Percentiles rank a stretch among this genome's conserved stretches.
Conservation (phyloP, 768 basidiomycete species). For the Coprinopsis marcescibilis region DNA sequence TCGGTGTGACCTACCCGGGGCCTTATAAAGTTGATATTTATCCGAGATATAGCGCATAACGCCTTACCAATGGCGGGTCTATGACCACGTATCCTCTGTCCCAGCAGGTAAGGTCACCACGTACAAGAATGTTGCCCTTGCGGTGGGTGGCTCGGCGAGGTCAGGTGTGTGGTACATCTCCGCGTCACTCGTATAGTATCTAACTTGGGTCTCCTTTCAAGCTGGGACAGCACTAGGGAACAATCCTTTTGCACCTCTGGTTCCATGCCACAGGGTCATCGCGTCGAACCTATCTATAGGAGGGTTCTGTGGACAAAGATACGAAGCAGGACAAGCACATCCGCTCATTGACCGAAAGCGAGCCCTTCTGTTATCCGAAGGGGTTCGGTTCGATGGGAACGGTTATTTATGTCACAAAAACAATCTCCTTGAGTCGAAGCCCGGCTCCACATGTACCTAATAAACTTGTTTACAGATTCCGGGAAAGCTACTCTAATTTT, state of each 20-base stretch:
- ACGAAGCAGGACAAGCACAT: slow-evolving; percentile 39
- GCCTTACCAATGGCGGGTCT: slow-evolving; percentile 54
- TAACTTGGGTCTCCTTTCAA: slow-evolving; percentile 19
- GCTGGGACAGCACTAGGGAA: slow-evolving; percentile 59
- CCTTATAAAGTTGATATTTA: neutral
- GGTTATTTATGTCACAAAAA: slow-evolving; percentile 37
- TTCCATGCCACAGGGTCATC: slow-evolving; percentile 70
- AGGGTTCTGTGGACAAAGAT: slow-evolving; percentile 54
- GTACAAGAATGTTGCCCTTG: slow-evolving; percentile 47
- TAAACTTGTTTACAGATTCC: too few relatives aligned
- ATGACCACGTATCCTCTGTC: slow-evolving; percentile 45
- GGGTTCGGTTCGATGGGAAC: slow-evolving; percentile 40
- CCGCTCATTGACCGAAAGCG: slow-evolving; percentile 42
- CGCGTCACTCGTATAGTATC: neutral
- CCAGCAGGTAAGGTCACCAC: slow-evolving; percentile 50
- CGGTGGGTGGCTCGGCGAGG: slow-evolving; percentile 56
- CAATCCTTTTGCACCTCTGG: slow-evolving; percentile 62
- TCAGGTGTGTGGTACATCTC: slow-evolving; percentile 53
- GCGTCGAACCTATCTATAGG: slow-evolving; percentile 56
- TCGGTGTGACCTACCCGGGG: neutral
- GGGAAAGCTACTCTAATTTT: too few relatives aligned
- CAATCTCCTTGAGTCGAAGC: too few relatives aligned
- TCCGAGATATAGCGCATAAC: slow-evolving; percentile 35
- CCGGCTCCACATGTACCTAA: too few relatives aligned
- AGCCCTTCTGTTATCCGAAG: slow-evolving; percentile 45